Evolutionary conservation across 441 rosid species (phyloP).

Genomic region (Mallotus japonicus): DNA sequence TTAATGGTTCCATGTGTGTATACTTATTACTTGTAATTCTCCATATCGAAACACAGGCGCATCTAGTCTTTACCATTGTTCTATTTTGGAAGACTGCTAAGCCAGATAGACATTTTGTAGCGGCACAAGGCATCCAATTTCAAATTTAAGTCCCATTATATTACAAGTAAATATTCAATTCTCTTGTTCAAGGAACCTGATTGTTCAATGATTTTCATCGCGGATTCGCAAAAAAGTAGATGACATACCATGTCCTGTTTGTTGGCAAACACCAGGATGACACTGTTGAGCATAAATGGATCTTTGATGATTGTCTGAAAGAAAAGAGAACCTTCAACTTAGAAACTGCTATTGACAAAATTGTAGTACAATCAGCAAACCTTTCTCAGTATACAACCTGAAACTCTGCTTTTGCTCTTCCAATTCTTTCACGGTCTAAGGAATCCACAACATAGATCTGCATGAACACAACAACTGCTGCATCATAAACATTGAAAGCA

Average conservation of each 20-base stretch:
- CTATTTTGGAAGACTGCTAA: not conserved
- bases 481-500: not conserved
- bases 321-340: constrained; percentile 23
- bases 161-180: not conserved
- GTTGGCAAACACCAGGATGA: constrained; percentile 95
- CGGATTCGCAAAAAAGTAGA: not conserved
- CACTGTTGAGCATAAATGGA: constrained; percentile 93
- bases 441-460: constrained; percentile 98
- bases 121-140: not conserved
- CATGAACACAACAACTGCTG: constrained; percentile 10
- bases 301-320: constrained; percentile 90
- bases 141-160: not conserved
- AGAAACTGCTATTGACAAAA: constrained; percentile 27
- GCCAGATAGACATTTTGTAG: too few relatives aligned
- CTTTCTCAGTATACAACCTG: constrained; percentile 58
- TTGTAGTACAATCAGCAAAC: constrained; percentile 7
- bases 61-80: not conserved
- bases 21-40: too few relatives aligned
- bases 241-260: constrained; percentile 95
- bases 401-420: constrained; percentile 85
- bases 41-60: too few relatives aligned
- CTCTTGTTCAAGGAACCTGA: not conserved
- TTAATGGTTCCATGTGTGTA: too few relatives aligned
- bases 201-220: not conserved
- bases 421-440: constrained; percentile 94